Percentiles rank a stretch among this genome's conserved stretches.
Conservation (phyloP, 257 asterid species). For the Fraxinus pennsylvanica region DNA sequence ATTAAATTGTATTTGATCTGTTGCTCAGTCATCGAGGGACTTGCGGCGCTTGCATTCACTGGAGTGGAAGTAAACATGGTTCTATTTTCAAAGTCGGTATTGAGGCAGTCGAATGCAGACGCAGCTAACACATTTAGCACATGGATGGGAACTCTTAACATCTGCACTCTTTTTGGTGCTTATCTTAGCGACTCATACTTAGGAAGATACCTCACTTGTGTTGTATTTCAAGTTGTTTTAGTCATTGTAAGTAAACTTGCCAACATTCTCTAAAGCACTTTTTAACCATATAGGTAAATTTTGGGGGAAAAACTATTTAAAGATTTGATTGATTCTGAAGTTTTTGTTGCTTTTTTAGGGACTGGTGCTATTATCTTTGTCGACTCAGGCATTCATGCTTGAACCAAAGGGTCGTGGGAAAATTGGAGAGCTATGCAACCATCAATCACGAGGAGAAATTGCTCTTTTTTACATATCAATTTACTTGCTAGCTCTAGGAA, state of each 20-base stretch:
- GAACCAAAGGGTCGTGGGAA: conserved; percentile 74
- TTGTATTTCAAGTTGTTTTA: conserved; percentile 63
- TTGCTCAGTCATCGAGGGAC: conserved; percentile 66
- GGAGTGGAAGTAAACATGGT: conserved; percentile 91
- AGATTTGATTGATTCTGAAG: background rate
- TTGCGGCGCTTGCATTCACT: conserved; percentile 76
- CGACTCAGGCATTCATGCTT: conserved; percentile 67
- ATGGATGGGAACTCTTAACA: conserved; percentile 85
- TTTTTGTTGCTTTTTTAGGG: conserved; percentile 43
- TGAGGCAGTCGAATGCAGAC: conserved; percentile 71
- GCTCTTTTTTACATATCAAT: conserved; percentile 62
- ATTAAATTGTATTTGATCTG: conserved; percentile 8
- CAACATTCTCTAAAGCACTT: background rate
- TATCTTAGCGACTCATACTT: conserved; percentile 79
- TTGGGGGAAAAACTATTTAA: background rate
- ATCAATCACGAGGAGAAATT: conserved; percentile 50
- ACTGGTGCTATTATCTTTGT: conserved; percentile 55
- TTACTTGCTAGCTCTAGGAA: conserved; percentile 75
- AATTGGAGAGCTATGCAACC: conserved; percentile 49
- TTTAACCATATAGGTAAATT: background rate
- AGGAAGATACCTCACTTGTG: conserved; percentile 76
- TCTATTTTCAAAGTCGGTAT: conserved; percentile 65
- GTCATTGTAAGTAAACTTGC: conserved; percentile 54
- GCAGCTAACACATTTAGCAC: conserved; percentile 71
- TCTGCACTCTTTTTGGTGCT: conserved; percentile 75